These are phyloP conservation scores for Luvunga scandens DNA, from an alignment of 345 rosid genomes.

Conservation along the genomic window DNA sequence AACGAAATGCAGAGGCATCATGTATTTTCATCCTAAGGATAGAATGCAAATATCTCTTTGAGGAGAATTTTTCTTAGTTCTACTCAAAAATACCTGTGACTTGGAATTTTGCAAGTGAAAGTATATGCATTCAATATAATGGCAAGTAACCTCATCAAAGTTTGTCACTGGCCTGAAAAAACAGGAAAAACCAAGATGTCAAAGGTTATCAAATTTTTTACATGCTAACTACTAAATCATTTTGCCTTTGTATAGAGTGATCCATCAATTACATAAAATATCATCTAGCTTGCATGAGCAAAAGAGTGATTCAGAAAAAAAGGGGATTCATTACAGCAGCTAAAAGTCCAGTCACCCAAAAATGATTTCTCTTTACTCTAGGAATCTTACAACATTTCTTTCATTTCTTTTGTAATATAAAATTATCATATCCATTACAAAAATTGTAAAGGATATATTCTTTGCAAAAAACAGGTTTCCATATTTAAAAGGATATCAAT, in stretches of 20 bases:
- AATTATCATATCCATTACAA: not conserved
- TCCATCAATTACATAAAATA: not conserved
- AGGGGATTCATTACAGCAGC: not conserved
- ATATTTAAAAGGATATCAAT: not conserved
- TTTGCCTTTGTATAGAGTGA: not conserved
- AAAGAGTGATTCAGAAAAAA: not conserved
- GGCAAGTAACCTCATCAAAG: constrained; percentile 84
- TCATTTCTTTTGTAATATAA: too few relatives aligned
- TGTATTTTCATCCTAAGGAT: not conserved
- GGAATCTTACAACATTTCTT: too few relatives aligned
- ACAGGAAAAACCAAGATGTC: constrained; percentile 3
- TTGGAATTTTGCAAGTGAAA: constrained; percentile 56
- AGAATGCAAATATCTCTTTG: not conserved
- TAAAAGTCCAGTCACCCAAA: not conserved
- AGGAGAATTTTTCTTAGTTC: not conserved
- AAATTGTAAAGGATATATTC: not conserved
- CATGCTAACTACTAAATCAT: not conserved
- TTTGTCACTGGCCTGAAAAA: constrained; percentile 65
- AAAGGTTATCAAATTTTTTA: not conserved
- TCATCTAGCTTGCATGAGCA: not conserved
- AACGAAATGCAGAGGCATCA: not conserved
- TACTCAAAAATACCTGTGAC: constrained; percentile 43
- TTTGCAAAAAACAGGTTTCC: not conserved
- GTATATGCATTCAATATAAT: constrained; percentile 82
- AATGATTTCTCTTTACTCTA: not conserved